Percentiles rank a stretch among this genome's conserved stretches.
These are phyloP conservation scores for Aspergillus indologenus DNA, from an alignment of 495 filamentous ascomycete species.

Conservation along the genomic window DNA sequence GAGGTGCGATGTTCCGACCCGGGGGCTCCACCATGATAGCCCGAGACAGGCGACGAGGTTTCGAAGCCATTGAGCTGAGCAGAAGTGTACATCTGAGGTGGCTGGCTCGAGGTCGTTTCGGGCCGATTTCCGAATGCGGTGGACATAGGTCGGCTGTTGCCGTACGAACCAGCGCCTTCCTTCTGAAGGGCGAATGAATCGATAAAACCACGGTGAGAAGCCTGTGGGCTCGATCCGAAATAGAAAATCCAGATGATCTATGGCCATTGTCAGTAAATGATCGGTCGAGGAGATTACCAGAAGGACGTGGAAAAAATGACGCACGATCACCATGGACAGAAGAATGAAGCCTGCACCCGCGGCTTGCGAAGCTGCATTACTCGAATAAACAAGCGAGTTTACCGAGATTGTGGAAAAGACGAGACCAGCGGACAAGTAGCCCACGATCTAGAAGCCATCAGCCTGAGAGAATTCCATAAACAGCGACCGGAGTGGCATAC, in stretches of 20 bases:
- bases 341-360: constrained; percentile 91
- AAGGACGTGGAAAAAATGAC: constrained; percentile 22
- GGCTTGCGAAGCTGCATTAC: constrained; percentile 71
- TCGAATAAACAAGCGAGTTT: constrained; percentile 73
- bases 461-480: constrained; percentile 1
- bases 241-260: constrained; percentile 99
- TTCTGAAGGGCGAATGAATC: constrained; percentile 96
- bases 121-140: constrained; percentile 58
- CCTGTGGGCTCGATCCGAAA: constrained; percentile 88
- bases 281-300: neutral
- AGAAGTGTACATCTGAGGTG: constrained; percentile 96
- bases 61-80: constrained; percentile 93
- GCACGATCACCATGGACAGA: constrained; percentile 89
- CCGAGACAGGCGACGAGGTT: constrained; percentile 88
- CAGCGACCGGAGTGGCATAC: constrained; percentile 40
- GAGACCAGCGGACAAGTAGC: constrained; percentile 77
- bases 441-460: constrained; percentile 62
- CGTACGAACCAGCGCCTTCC: constrained; percentile 65
- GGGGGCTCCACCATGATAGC: constrained; percentile 61
- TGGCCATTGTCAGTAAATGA: constrained; percentile 9
- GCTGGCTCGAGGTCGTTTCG: constrained; percentile 73
- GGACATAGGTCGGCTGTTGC: constrained; percentile 55
- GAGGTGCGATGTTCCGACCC: constrained; percentile 57
- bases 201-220: constrained; percentile 84
- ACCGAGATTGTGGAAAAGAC: constrained; percentile 81